Conservation (phyloP, 2,329 filamentous ascomycete genomes). For the Diaporthe australafricana region DNA sequence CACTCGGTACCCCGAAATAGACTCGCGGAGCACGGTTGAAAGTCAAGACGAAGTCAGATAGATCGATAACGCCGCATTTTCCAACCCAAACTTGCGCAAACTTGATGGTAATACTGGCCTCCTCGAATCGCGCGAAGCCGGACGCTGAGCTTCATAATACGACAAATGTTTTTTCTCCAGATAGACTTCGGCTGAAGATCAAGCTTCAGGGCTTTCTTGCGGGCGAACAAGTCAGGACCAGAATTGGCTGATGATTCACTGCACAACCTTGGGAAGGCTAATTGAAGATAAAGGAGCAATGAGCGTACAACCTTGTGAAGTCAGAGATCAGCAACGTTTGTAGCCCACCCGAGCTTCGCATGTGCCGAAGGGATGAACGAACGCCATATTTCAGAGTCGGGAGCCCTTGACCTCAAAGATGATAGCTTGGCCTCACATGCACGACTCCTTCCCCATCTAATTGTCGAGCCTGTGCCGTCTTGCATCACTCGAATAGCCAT, state of each 20-base stretch:
- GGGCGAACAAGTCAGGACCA: no score
- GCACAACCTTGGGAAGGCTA: no score
- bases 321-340: neutral
- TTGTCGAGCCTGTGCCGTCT: neutral
- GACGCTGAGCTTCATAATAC: neutral
- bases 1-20: neutral
- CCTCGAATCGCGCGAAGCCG: neutral
- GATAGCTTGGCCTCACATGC: neutral
- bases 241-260: neutral
- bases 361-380: neutral
- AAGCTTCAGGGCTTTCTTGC: neutral
- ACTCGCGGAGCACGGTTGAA: neutral
- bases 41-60: constrained; percentile 1
- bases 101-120: no score
- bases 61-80: neutral
- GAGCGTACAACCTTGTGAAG: neutral
- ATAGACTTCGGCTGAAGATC: neutral
- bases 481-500: neutral
- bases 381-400: neutral
- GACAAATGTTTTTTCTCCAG: no score
- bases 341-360: neutral
- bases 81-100: neutral
- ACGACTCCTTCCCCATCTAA: no score
- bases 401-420: neutral
- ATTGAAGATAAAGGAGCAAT: neutral